Conservation (phyloP, 2,329 filamentous ascomycete species). For the Colletotrichum eremochloae region DNA sequence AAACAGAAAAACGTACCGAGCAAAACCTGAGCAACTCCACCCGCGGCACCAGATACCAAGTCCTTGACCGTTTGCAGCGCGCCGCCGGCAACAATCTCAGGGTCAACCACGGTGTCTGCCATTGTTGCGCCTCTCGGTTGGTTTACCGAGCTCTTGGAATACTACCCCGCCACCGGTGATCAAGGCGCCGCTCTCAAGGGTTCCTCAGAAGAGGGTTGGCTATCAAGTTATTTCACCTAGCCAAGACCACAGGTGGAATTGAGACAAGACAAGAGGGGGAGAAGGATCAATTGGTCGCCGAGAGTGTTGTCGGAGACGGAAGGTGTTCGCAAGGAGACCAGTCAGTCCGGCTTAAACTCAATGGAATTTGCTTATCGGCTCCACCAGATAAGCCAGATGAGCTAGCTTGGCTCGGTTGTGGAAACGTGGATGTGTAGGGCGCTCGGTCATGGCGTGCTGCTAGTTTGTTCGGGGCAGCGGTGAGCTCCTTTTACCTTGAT, state of each 20-base stretch:
- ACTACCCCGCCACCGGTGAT: slow-evolving; percentile 33
- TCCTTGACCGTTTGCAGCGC: slow-evolving; percentile 82
- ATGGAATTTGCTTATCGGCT: slow-evolving; percentile 10
- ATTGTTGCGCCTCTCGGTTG: slow-evolving; percentile 19
- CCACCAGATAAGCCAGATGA: slow-evolving; percentile 2
- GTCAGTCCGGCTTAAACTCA: slow-evolving; percentile 6
- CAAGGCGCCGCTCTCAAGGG: background rate
- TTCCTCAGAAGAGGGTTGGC: background rate
- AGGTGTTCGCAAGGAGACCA: background rate
- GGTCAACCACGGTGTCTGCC: slow-evolving; percentile 38
- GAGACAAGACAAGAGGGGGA: background rate
- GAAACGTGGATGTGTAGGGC: background rate
- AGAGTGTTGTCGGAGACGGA: background rate
- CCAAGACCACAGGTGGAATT: background rate
- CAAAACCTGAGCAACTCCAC: slow-evolving; percentile 93
- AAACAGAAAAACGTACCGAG: slow-evolving; percentile 73
- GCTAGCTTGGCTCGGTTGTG: slow-evolving; percentile 1
- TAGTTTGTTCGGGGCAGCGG: background rate
- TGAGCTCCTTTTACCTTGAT: slow-evolving; percentile 9
- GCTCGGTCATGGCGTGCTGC: slow-evolving; percentile 15
- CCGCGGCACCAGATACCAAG: slow-evolving; percentile 88
- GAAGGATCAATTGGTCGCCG: background rate
- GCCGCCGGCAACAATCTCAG: slow-evolving; percentile 46
- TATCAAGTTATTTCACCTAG: too few species aligned
- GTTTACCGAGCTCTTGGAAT: slow-evolving; percentile 9